Evolutionary conservation across 1,284 basidiomycete genomes (phyloP).

Genomic region (Taiwanofungus camphoratus): DNA sequence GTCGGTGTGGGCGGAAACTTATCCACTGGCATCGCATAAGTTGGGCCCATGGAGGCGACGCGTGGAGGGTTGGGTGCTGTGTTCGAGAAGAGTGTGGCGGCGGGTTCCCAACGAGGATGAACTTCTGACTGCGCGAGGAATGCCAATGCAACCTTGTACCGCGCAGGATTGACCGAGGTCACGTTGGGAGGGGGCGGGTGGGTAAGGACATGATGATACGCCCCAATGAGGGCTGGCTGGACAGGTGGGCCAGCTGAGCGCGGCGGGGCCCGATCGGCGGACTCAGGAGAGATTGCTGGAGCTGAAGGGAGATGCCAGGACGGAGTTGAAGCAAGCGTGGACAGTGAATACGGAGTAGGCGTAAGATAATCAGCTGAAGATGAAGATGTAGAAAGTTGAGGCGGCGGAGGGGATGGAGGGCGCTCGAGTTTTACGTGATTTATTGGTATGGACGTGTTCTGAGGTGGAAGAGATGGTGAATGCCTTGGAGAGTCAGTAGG

Average conservation of each 20-base stretch:
- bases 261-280: constrained; percentile 3
- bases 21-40: constrained; percentile 43
- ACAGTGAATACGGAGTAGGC: constrained; percentile 64
- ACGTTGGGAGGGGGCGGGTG: constrained; percentile 45
- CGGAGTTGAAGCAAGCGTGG: constrained; percentile 52
- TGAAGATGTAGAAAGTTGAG: constrained; percentile 43
- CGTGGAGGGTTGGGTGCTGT: constrained; percentile 53
- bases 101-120: constrained; percentile 58
- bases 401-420: constrained; percentile 27
- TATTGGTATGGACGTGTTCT: constrained; percentile 12
- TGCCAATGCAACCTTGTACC: constrained; percentile 66
- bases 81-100: constrained; percentile 56
- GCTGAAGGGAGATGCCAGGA: constrained; percentile 61
- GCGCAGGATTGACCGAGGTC: constrained; percentile 43
- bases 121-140: constrained; percentile 51
- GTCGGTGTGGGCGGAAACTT: constrained; percentile 17
- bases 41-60: constrained; percentile 47
- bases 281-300: constrained; percentile 18
- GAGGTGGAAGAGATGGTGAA: constrained; percentile 27
- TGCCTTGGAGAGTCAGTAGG: constrained; percentile 36
- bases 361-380: constrained; percentile 57
- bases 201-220: constrained; percentile 69
- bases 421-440: constrained; percentile 26
- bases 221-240: constrained; percentile 56
- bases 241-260: constrained; percentile 38